Conservation (phyloP, 331 rosid genomes). For the Cucumis variabilis region DNA sequence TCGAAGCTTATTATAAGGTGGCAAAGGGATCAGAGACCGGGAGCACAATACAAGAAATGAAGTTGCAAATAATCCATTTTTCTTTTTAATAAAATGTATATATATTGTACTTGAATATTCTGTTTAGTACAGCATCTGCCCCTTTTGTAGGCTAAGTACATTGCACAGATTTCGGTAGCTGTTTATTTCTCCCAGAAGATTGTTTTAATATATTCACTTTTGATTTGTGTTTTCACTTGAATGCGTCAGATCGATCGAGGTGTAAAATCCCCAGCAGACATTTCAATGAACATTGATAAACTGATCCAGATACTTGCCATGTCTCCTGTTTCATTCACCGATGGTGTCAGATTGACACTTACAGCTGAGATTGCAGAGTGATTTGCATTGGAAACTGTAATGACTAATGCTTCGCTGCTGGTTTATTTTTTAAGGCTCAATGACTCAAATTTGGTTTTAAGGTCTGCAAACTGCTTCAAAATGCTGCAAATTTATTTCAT, state of each 20-base stretch:
- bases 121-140: background rate
- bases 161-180: background rate
- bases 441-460: background rate
- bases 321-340: constrained; percentile 65
- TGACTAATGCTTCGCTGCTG: background rate
- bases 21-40: background rate
- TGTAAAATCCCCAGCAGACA: constrained; percentile 89
- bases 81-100: background rate
- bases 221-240: constrained; percentile 12
- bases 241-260: constrained; percentile 83
- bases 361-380: constrained; percentile 35
- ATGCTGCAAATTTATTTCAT: background rate
- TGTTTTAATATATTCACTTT: background rate
- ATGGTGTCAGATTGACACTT: constrained; percentile 79
- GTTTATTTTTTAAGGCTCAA: background rate
- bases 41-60: background rate
- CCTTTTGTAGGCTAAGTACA: background rate
- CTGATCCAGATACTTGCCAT: constrained; percentile 65
- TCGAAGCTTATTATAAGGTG: background rate
- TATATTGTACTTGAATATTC: background rate
- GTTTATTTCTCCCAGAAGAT: background rate
- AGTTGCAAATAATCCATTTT: background rate
- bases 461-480: background rate
- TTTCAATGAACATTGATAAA: constrained; percentile 83
- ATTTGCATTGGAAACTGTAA: background rate